Evolutionary conservation across 1,139 yeast species (phyloP).

Genomic region (Zygosaccharomyces sapae): DNA sequence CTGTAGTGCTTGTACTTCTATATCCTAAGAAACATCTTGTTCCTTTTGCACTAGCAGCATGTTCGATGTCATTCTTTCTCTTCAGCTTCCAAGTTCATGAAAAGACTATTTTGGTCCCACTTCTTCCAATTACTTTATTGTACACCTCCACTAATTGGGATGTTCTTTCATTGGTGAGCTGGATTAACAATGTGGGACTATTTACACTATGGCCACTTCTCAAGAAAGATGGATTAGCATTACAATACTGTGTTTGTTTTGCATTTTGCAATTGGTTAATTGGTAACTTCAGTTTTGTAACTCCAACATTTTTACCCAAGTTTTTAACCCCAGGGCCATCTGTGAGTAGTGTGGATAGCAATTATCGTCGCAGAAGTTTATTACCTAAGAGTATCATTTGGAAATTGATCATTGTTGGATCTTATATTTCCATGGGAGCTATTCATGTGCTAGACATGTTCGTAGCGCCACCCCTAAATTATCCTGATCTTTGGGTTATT

Average conservation of each 20-base stretch:
- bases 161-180: slow-evolving; percentile 66
- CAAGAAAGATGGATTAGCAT: slow-evolving; percentile 62
- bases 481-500: slow-evolving; percentile 85
- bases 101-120: slow-evolving; percentile 79
- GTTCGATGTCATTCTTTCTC: slow-evolving; percentile 82
- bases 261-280: slow-evolving; percentile 79
- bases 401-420: slow-evolving; percentile 51
- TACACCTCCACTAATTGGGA: slow-evolving; percentile 55
- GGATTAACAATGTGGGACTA: slow-evolving; percentile 81
- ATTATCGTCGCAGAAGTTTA: slow-evolving; percentile 42
- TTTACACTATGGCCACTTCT: slow-evolving; percentile 88
- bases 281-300: slow-evolving; percentile 50
- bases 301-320: slow-evolving; percentile 43
- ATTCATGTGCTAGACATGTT: slow-evolving; percentile 55
- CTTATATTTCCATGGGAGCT: slow-evolving; percentile 53
- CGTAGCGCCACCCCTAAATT: slow-evolving; percentile 50
- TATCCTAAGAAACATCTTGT: slow-evolving; percentile 50
- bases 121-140: slow-evolving; percentile 75
- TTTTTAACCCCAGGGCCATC: slow-evolving; percentile 44
- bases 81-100: slow-evolving; percentile 97
- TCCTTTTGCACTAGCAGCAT: slow-evolving; percentile 73
- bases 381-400: slow-evolving; percentile 54
- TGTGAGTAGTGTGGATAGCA: slow-evolving; percentile 31
- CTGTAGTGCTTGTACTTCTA: slow-evolving; percentile 51
- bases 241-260: slow-evolving; percentile 66